Evolutionary conservation across 208 protist genomes (phyloP), one percentile per base, ranked within the genome.

Genomic region (Tritrichomonas foetus): DNA sequence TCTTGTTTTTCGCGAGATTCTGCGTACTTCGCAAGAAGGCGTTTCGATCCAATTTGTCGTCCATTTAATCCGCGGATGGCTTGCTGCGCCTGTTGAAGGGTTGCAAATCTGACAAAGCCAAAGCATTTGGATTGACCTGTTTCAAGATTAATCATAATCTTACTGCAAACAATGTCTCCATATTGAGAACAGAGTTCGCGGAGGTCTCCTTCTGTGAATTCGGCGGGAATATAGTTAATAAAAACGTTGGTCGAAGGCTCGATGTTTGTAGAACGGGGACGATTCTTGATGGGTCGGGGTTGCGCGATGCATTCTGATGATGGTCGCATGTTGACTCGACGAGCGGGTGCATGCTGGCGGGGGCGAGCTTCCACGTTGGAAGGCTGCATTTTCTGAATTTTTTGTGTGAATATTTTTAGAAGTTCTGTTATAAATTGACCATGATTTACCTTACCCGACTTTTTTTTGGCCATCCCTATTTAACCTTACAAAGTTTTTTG

Each of bases 121-220:
- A 72, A 72, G n/a, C 66, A 72, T 33, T 72, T 72, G 9, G 66
- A 72, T 33, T 72, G 66, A 8, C 66, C 66, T 36, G 66, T 72
- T 72, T 72, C 66, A 33, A 72, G 66, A 72, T 72, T 72, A 33
- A 72, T 72, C 66, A 72, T 72, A n/a, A 72, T n/a, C 27, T 72
- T 72, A n/a, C 66, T 72, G 8, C 66, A 8, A 8, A 72, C 27
- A 33, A 72, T 72, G 13, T 72, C 27, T 72, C 66, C 66, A 33
- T 72, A 72, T n/a, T 72, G 66, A 33, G 66, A 72, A n/a, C 66
- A 72, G 3, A 72, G n/a, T 33, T 72, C 27, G 3, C 27, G 11
- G 13, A 72, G 27, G n/a, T 72, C 66, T 33, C n/a, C 3, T 33
- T 72, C 66, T 33, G 66, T 72, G n/a, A 72, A 72, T 3, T 33